phyloP scores from a whole-genome alignment of 441 rosid species.

The Corymbia calophylla region DNA sequence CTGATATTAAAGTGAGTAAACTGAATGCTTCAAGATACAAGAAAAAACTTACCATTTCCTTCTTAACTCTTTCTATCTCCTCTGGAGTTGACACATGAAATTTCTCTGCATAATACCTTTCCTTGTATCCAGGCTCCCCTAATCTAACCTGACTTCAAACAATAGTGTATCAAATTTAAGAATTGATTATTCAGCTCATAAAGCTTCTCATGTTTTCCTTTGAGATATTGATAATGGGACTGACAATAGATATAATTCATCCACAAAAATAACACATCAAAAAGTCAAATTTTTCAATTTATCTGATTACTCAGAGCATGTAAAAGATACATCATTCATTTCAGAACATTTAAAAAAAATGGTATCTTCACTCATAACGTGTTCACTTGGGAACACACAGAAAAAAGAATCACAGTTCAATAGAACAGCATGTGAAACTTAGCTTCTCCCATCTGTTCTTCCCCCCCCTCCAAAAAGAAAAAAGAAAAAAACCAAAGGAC shows the following conservation, averaged over 20 bases:
- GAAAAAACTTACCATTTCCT: conserved; percentile 58
- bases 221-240: neutral
- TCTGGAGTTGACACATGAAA: conserved; percentile 52
- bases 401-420: neutral
- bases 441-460: neutral
- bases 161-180: neutral
- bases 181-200: neutral
- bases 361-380: neutral
- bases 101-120: conserved; percentile 88
- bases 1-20: neutral
- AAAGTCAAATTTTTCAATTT: neutral
- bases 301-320: neutral
- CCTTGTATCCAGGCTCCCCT: conserved; percentile 95
- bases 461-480: rapidly evolving
- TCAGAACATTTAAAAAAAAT: neutral
- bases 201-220: neutral
- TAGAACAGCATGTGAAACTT: neutral
- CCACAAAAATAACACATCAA: neutral
- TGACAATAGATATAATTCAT: neutral
- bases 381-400: neutral
- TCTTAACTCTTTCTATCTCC: conserved; percentile 58
- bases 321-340: neutral
- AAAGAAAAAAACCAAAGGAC: neutral
- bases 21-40: neutral
- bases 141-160: conserved; percentile 53